Evolutionary conservation across 2,329 filamentous ascomycete genomes (phyloP).

Genomic region (Alternaria alternata): DNA sequence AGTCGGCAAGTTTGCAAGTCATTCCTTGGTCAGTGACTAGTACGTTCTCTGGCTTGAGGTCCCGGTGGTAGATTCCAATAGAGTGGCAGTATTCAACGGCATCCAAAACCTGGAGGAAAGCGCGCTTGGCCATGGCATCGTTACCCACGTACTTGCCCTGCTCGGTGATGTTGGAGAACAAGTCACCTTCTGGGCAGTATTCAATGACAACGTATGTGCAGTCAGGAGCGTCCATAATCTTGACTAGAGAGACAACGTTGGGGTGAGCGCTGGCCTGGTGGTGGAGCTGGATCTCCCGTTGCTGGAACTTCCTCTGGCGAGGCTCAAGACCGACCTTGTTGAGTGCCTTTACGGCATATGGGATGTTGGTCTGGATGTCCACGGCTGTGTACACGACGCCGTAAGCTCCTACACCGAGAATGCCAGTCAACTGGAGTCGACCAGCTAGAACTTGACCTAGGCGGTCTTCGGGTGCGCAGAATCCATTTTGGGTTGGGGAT

Average conservation of each 20-base stretch:
- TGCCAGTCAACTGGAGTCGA: constrained; percentile 81
- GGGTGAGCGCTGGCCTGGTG: constrained; percentile 86
- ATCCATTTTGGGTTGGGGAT: constrained; percentile 56
- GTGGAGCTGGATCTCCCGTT: constrained; percentile 91
- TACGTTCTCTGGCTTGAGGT: constrained; percentile 98
- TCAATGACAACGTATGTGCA: constrained; percentile 97
- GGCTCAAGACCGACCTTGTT: constrained; percentile 92
- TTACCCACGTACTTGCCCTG: constrained; percentile 91
- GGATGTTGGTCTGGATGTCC: constrained; percentile 80
- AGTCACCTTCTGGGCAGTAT: constrained; percentile 94
- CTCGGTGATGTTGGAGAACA: constrained; percentile 98
- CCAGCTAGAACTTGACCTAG: constrained; percentile 84
- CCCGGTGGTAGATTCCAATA: constrained; percentile 93
- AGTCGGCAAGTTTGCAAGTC: constrained; percentile 95
- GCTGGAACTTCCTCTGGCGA: constrained; percentile 88
- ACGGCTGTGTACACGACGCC: constrained; percentile 92
- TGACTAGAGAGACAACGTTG: constrained; percentile 92
- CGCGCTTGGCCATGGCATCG: constrained; percentile 83
- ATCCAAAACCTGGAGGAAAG: constrained; percentile 95
- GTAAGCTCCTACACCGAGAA: constrained; percentile 93
- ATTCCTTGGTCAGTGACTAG: constrained; percentile 87
- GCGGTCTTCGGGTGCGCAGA: constrained; percentile 75
- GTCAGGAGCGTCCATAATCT: constrained; percentile 89
- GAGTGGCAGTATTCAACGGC: constrained; percentile 95
- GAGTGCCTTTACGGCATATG: constrained; percentile 95